Evolutionary conservation across 148 eudicot genomes (phyloP).

Genomic region (Chenopodium quinoa): DNA sequence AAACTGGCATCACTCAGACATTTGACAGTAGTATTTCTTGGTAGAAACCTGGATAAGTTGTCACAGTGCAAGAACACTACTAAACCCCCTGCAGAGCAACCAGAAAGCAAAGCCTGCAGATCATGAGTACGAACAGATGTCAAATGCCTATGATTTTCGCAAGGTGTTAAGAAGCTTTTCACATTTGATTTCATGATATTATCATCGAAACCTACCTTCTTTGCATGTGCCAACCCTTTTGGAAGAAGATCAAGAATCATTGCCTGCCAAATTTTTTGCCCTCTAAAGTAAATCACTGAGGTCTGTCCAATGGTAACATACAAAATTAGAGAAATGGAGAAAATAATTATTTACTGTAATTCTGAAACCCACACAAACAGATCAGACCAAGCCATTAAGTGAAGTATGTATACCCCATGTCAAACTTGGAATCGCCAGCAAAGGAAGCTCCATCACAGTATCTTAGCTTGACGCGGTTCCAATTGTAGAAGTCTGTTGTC

Average conservation of each 20-base stretch:
- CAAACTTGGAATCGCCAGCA: slow-evolving; percentile 65
- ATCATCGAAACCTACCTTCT: slow-evolving; percentile 49
- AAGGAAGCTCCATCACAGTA: slow-evolving; percentile 98
- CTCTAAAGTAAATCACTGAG: slow-evolving; percentile 81
- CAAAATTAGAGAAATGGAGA: slow-evolving; percentile 5
- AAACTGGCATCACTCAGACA: slow-evolving; percentile 95
- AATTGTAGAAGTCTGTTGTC: slow-evolving; percentile 81
- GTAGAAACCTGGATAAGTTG: slow-evolving; percentile 62
- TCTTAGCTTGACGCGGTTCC: slow-evolving; percentile 96
- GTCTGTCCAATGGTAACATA: slow-evolving; percentile 18
- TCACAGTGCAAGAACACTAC: slow-evolving; percentile 82
- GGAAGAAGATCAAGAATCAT: slow-evolving; percentile 84
- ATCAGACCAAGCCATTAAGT: background rate
- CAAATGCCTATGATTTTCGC: background rate
- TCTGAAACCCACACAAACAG: background rate
- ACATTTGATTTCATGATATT: background rate
- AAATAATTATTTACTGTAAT: background rate
- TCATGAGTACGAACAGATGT: slow-evolving; percentile 20
- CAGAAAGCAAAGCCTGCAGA: slow-evolving; percentile 76
- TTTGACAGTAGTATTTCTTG: slow-evolving; percentile 65
- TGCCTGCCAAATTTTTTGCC: slow-evolving; percentile 89
- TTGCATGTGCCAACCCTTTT: slow-evolving; percentile 65
- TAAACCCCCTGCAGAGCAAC: slow-evolving; percentile 97
- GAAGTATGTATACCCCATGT: slow-evolving; percentile 57
- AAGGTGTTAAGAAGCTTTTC: background rate